Evolutionary conservation across 2,329 filamentous ascomycete species (phyloP).

Genomic region (Ceratocystis ficicola): DNA sequence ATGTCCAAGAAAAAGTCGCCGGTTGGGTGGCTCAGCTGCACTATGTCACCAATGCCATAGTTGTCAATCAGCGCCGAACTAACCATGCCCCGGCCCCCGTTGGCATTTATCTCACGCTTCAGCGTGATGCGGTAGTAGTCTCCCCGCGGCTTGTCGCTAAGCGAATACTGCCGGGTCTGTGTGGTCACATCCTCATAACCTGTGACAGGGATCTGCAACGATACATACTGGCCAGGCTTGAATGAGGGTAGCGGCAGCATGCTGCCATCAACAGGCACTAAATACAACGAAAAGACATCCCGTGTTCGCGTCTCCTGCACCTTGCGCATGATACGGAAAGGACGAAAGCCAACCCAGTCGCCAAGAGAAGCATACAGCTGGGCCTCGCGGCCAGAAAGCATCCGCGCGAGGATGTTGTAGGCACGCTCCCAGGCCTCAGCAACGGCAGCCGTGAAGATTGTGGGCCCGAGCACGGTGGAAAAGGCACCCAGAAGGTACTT

Average conservation of each 20-base stretch:
- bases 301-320: slow-evolving; percentile 41
- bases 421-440: slow-evolving; percentile 60
- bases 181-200: slow-evolving; percentile 35
- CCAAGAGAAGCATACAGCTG: slow-evolving; percentile 44
- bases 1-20: slow-evolving; percentile 52
- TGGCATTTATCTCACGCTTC: slow-evolving; percentile 47
- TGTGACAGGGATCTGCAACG: slow-evolving; percentile 49
- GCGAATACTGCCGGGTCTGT: slow-evolving; percentile 64
- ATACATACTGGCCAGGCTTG: slow-evolving; percentile 62
- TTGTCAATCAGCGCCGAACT: slow-evolving; percentile 42
- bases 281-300: slow-evolving; percentile 56
- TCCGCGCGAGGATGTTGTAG: slow-evolving; percentile 56
- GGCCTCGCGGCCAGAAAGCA: slow-evolving; percentile 56
- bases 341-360: slow-evolving; percentile 37
- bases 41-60: slow-evolving; percentile 39
- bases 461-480: slow-evolving; percentile 48
- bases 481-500: slow-evolving; percentile 56
- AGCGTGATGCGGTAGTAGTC: slow-evolving; percentile 61
- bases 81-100: slow-evolving; percentile 36
- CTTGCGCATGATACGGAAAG: slow-evolving; percentile 47
- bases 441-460: slow-evolving; percentile 53
- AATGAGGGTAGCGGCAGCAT: slow-evolving; percentile 42
- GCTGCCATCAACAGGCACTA: slow-evolving; percentile 46
- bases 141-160: slow-evolving; percentile 45
- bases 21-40: slow-evolving; percentile 44